A percentile compares a stretch with the other conserved stretches of the same genome.
phyloP scores from a whole-genome alignment of 1,284 basidiomycete genomes.

The Pisolithus thermaeus region DNA sequence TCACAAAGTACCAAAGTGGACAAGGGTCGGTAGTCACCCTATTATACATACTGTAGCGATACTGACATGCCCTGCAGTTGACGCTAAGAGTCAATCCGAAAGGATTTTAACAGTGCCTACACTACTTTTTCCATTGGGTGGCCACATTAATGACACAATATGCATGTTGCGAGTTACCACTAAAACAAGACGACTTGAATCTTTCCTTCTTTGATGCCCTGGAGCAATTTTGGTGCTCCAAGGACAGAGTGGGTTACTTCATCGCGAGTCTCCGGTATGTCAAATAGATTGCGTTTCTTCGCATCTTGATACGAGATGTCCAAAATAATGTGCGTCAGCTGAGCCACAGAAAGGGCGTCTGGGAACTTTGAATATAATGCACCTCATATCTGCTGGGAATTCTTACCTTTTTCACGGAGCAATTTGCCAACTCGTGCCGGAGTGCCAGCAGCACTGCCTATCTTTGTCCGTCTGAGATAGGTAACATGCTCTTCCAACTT shows the following conservation, averaged over 20 bases:
- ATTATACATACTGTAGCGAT: slow-evolving; percentile 1
- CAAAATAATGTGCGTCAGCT: slow-evolving; percentile 76
- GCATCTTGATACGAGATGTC: slow-evolving; percentile 65
- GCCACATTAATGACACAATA: background rate
- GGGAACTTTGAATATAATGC: slow-evolving; percentile 10
- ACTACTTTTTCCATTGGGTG: slow-evolving; percentile 14
- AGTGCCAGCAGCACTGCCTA: slow-evolving; percentile 76
- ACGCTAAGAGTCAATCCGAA: slow-evolving; percentile 82
- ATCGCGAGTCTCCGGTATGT: slow-evolving; percentile 76
- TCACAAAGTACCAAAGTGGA: slow-evolving; percentile 95
- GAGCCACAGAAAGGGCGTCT: slow-evolving; percentile 68
- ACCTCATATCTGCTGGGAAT: background rate
- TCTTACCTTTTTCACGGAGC: slow-evolving; percentile 66
- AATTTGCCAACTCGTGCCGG: slow-evolving; percentile 78
- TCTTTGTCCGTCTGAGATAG: slow-evolving; percentile 69
- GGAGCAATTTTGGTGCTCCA: slow-evolving; percentile 52
- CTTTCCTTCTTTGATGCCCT: slow-evolving; percentile 63
- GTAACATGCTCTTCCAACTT: slow-evolving; percentile 75
- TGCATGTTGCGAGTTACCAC: background rate
- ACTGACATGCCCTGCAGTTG: slow-evolving; percentile 41
- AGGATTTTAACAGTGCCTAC: slow-evolving; percentile 62
- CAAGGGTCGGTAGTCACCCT: slow-evolving; percentile 55
- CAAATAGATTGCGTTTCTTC: slow-evolving; percentile 69
- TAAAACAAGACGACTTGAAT: slow-evolving; percentile 74
- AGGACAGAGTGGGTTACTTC: slow-evolving; percentile 75